phyloP scores from a whole-genome alignment of 23 red algal species.

The Gracilaria gracilis region DNA sequence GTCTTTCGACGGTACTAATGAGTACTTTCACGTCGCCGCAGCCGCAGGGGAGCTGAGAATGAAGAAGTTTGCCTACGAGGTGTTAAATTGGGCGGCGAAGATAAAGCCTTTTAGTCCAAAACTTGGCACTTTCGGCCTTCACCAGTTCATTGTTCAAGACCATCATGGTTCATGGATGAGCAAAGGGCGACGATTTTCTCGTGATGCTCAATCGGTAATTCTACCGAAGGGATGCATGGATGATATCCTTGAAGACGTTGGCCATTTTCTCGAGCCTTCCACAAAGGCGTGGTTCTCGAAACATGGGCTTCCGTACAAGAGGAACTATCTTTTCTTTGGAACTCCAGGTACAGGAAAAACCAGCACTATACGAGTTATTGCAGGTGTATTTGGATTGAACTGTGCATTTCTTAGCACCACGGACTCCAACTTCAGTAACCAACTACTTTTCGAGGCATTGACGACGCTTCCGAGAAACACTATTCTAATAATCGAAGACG shows the following conservation, averaged over 20 bases:
- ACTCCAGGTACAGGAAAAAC: constrained; percentile 72
- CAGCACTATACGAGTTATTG: constrained; percentile 51
- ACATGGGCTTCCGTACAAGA: constrained; percentile 53
- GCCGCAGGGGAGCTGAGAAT: too few species aligned
- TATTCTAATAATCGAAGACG: constrained; percentile 68
- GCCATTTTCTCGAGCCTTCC: constrained; percentile 28
- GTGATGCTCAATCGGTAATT: constrained; percentile 9
- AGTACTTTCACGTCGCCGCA: too few species aligned
- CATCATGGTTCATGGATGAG: too few species aligned
- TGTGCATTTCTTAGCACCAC: constrained; percentile 55
- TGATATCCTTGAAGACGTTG: constrained; percentile 38
- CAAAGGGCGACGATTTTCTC: too few species aligned
- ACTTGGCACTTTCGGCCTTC: too few species aligned
- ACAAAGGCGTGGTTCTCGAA: constrained; percentile 55
- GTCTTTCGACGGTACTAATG: too few species aligned
- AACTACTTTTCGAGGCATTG: constrained; percentile 56
- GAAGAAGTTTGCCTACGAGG: not conserved
- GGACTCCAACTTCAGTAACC: constrained; percentile 56
- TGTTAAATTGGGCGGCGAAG: not conserved
- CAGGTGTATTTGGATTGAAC: constrained; percentile 38
- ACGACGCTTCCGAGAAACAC: constrained; percentile 8
- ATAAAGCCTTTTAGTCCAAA: too few species aligned
- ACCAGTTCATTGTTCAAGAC: too few species aligned
- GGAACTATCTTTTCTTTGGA: constrained; percentile 67
- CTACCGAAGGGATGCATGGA: constrained; percentile 8